Evolutionary conservation across 345 rosid species (phyloP).

Genomic region (Rhizophora mangle): DNA sequence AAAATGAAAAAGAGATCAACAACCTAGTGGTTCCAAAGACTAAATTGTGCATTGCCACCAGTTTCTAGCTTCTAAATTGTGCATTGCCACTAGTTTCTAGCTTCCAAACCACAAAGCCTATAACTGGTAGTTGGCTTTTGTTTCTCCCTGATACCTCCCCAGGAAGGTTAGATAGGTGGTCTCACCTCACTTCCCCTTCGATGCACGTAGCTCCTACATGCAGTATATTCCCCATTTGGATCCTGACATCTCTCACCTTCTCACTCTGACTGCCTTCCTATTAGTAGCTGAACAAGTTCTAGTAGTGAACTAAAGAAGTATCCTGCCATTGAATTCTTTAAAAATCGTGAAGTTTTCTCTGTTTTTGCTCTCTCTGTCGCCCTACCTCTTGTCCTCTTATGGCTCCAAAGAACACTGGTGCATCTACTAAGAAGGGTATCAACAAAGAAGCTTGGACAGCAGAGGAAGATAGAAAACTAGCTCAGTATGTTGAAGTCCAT

Average conservation of each 20-base stretch:
- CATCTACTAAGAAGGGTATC: conserved; percentile 29
- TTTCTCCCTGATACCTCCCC: not conserved
- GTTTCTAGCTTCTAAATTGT: not conserved
- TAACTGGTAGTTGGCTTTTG: conserved; percentile 33
- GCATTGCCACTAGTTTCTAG: not conserved
- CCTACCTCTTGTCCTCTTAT: conserved; percentile 16
- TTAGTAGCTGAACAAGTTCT: not conserved
- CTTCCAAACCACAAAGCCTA: too few species aligned
- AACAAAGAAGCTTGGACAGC: conserved; percentile 60
- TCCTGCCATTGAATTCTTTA: not conserved
- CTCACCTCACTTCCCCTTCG: conserved; percentile 11
- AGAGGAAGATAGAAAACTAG: conserved; percentile 52
- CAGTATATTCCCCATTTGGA: conserved; percentile 9
- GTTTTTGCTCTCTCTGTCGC: not conserved
- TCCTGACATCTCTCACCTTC: not conserved
- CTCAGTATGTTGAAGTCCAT: conserved; percentile 43
- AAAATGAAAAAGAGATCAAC: too few species aligned
- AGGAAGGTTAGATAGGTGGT: conserved; percentile 45
- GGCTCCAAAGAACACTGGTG: conserved; percentile 37
- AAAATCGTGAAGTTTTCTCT: not conserved
- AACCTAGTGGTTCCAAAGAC: too few species aligned
- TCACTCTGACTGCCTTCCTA: not conserved
- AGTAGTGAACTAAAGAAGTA: not conserved
- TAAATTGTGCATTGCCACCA: not conserved
- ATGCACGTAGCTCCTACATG: not conserved